These are phyloP conservation scores for Amborella trichopoda DNA, from an alignment of 164 flowering plant genomes.

Conservation along the genomic window DNA sequence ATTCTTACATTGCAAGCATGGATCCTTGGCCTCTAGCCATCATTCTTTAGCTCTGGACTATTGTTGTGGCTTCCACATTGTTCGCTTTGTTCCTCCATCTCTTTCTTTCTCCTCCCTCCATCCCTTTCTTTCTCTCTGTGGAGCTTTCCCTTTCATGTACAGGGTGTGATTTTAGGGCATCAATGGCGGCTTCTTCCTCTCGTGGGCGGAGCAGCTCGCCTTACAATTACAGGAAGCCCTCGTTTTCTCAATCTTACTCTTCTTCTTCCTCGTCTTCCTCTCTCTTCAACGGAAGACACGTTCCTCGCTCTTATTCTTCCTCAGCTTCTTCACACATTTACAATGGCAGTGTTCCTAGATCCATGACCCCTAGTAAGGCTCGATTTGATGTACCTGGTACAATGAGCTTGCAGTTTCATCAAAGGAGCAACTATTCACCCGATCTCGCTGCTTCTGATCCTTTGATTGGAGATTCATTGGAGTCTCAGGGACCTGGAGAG, in stretches of 20 bases:
- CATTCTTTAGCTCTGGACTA: too few relatives aligned
- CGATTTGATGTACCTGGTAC: too few relatives aligned
- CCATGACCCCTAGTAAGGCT: constrained; percentile 44
- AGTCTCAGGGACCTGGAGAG: constrained; percentile 40
- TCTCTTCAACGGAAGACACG: constrained; percentile 29
- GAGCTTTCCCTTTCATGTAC: too few relatives aligned
- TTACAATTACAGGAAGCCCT: constrained; percentile 45
- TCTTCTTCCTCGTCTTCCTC: constrained; percentile 68
- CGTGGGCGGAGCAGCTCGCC: constrained; percentile 87
- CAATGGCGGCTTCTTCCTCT: constrained; percentile 63
- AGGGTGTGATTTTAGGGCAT: constrained; percentile 8
- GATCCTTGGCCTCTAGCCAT: too few relatives aligned
- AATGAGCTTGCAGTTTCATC: too few relatives aligned
- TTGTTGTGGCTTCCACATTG: too few relatives aligned
- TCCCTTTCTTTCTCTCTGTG: constrained; percentile 1
- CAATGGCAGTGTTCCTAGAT: constrained; percentile 36
- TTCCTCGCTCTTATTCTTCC: constrained; percentile 64
- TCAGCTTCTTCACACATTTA: constrained; percentile 40
- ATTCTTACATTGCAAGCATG: too few relatives aligned
- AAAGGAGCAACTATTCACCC: background rate
- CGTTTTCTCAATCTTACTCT: constrained; percentile 46
- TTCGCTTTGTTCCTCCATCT: too few relatives aligned
- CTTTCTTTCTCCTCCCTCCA: constrained; percentile 3
- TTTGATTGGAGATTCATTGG: constrained; percentile 38
- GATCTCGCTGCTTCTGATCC: constrained; percentile 30